Conservation (phyloP, 495 filamentous ascomycete genomes). For the Xylaria telfairii region DNA sequence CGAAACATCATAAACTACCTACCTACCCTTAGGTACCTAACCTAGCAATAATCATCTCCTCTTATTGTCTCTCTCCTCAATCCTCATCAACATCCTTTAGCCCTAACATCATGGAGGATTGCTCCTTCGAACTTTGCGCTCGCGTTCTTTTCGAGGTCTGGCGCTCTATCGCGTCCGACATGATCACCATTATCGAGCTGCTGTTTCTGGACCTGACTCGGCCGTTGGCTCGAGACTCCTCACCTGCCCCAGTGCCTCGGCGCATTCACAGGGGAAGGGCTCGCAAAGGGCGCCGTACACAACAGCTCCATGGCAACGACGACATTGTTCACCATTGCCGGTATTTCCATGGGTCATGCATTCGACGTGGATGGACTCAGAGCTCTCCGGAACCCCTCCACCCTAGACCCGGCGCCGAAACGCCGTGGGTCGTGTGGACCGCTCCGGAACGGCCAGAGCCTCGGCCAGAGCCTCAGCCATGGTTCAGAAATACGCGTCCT, state of each 20-base stretch:
- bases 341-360: neutral
- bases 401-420: too few relatives aligned
- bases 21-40: too few relatives aligned
- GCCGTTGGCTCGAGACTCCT: neutral
- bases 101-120: too few relatives aligned
- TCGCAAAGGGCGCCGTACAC: neutral
- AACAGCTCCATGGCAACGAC: neutral
- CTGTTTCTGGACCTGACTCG: neutral
- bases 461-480: too few relatives aligned
- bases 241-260: neutral
- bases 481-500: too few relatives aligned
- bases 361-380: neutral
- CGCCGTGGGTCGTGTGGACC: too few relatives aligned
- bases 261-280: neutral
- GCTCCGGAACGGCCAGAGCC: too few relatives aligned
- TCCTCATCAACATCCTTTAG: too few relatives aligned
- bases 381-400: neutral
- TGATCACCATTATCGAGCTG: neutral
- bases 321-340: neutral
- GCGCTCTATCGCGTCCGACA: neutral
- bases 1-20: neutral
- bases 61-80: neutral
- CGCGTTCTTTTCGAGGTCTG: neutral
- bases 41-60: neutral
- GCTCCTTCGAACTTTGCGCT: neutral